phyloP scores from a whole-genome alignment of 768 basidiomycete genomes.

The Calocybe indica region DNA sequence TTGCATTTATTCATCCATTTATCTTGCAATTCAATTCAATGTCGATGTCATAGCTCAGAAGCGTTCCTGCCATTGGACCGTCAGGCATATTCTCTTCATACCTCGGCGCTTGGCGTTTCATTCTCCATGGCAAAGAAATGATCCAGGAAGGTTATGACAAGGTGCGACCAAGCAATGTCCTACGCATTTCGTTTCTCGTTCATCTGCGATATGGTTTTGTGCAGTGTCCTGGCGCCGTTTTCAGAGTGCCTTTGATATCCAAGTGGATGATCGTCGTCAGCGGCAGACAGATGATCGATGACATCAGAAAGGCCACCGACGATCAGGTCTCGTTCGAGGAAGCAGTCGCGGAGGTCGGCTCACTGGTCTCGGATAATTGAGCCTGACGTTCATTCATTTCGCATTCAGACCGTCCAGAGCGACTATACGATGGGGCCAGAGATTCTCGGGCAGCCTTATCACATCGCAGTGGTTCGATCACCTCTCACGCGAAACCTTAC shows the following conservation, averaged over 20 bases:
- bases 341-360: slow-evolving; percentile 2
- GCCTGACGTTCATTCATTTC: neutral
- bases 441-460: slow-evolving; percentile 14
- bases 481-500: slow-evolving; percentile 23
- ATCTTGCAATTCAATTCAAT: neutral
- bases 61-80: slow-evolving; percentile 13
- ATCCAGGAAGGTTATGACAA: slow-evolving; percentile 13
- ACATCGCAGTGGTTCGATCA: slow-evolving; percentile 11
- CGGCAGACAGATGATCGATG: slow-evolving; percentile 23
- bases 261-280: slow-evolving; percentile 26
- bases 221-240: slow-evolving; percentile 13
- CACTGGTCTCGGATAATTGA: neutral
- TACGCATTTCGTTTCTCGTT: neutral
- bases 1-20: too few species aligned
- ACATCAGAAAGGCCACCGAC: slow-evolving; percentile 25
- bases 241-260: slow-evolving; percentile 16
- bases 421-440: slow-evolving; percentile 25
- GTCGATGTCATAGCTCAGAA: slow-evolving; percentile 2
- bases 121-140: slow-evolving; percentile 8
- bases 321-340: slow-evolving; percentile 18
- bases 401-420: slow-evolving; percentile 20
- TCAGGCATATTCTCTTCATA: slow-evolving; percentile 11
- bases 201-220: neutral
- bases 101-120: slow-evolving; percentile 9
- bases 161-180: slow-evolving; percentile 2